Evolutionary conservation across 208 protist genomes (phyloP), one percentile per base, ranked within the genome.

Genomic region (Trypanosoma cruzi): DNA sequence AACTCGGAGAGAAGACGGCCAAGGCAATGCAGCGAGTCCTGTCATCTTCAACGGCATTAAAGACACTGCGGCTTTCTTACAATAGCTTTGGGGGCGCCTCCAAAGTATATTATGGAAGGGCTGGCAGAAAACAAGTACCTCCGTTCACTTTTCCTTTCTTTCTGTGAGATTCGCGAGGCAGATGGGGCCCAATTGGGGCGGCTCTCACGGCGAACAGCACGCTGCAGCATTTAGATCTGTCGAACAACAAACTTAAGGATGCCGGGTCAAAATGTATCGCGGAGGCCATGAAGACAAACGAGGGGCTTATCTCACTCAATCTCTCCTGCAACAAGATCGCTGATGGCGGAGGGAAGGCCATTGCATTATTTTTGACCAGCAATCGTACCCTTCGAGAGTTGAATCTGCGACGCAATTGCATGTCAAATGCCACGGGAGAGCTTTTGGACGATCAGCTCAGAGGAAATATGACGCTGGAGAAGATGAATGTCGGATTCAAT

Each of bases 401-500:
- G 34, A 89, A 94, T 68, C 71, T 98, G 54, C 85, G 86, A 1
- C 86, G 84, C 55, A 97, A 97, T 71, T 68, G 68, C 68, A 94
- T 98, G 82, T 74, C 85, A 6, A 75, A 82, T 57, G 37, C 56
- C 3, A 95, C 90, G 0, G 90, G 88, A 7, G 86, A 92, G 28
- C 55, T 77, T 10, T 75, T 97, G 42, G 87, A 82, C 53, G 88
- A 92, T 34, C 74, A 76, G 18, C 67, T 98, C 1, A 80, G 82
- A 14, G 55, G 28, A 0, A 95, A 96, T 75, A 82, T 49, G 8
- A 81, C 84, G 0, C 32, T 98, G 22, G 81, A 95, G 66, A 79
- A 63, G n/a, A 83, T 98, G 65, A 90, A 98, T 50, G 81, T 95
- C 42, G 73, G 92, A 0, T 98, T 89, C 80, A 98, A 98, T 68